These are phyloP conservation scores for Lobulomyces angularis DNA, from an alignment of 192 early-diverging fungal species.

Conservation along the genomic window DNA sequence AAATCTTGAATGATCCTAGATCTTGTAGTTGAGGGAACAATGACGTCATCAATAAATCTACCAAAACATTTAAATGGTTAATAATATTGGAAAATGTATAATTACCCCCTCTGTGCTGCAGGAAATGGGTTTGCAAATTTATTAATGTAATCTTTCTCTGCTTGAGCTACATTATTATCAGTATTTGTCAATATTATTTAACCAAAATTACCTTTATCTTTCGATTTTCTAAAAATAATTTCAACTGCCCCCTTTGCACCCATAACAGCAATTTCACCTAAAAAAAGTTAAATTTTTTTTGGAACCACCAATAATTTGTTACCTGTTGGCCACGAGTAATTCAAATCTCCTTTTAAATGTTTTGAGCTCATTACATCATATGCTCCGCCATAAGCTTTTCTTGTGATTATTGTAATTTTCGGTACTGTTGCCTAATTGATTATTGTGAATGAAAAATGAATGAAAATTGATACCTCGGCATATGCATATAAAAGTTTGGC, in stretches of 20 bases:
- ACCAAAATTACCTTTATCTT: conserved; percentile 31
- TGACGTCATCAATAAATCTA: conserved; percentile 42
- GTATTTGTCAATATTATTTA: conserved; percentile 4
- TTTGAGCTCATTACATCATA: conserved; percentile 96
- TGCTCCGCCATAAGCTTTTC: conserved; percentile 96
- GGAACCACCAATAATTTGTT: too few relatives aligned
- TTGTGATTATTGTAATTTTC: conserved; percentile 86
- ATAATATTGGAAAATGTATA: conserved; percentile 71
- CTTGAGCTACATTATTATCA: conserved; percentile 1
- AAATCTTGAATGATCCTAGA: conserved; percentile 78
- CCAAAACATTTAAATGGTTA: too few relatives aligned
- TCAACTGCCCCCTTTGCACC: conserved; percentile 94
- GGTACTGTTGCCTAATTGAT: conserved; percentile 67
- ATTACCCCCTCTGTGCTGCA: conserved; percentile 85
- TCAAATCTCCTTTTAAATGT: conserved; percentile 84
- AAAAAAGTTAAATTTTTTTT: too few relatives aligned
- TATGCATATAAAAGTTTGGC: conserved; percentile 94
- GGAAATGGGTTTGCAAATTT: conserved; percentile 91
- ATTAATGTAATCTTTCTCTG: conserved; percentile 34
- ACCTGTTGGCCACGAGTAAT: conserved; percentile 92
- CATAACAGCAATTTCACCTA: conserved; percentile 98
- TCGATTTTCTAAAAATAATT: conserved; percentile 71
- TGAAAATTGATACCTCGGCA: conserved; percentile 43
- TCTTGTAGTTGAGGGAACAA: conserved; percentile 57
- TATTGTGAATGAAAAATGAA: conserved; percentile 5